These are phyloP conservation scores for Pulicaria dysenterica DNA, from an alignment of 129 eudicot species.

Conservation along the genomic window DNA sequence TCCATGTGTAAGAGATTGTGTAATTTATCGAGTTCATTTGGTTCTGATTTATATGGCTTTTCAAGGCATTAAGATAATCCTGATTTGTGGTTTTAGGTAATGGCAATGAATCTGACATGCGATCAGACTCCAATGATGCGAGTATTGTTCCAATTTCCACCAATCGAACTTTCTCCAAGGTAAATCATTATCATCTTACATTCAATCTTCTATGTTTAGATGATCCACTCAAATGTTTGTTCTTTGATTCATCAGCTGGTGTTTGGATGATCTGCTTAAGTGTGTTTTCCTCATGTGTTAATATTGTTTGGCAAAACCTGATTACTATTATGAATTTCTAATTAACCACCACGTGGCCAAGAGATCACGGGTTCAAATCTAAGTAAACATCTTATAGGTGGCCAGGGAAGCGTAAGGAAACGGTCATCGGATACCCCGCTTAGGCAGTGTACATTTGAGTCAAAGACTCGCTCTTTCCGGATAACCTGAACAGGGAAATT, in stretches of 20 bases:
- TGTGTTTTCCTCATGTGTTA: background rate
- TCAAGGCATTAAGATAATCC: background rate
- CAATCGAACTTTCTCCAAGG: constrained; percentile 60
- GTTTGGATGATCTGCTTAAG: background rate
- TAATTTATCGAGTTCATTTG: background rate
- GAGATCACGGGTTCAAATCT: too few relatives aligned
- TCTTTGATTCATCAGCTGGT: background rate
- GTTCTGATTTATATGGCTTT: background rate
- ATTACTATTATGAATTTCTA: background rate
- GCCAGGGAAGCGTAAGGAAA: too few relatives aligned
- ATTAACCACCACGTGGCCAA: too few relatives aligned
- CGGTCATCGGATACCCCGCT: too few relatives aligned
- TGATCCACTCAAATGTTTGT: background rate
- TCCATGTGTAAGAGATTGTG: constrained; percentile 48
- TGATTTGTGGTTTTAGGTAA: constrained; percentile 41
- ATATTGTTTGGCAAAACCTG: constrained; percentile 1
- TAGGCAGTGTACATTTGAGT: too few relatives aligned
- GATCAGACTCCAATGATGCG: constrained; percentile 42
- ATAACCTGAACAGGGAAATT: too few relatives aligned
- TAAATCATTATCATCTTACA: constrained; percentile 19
- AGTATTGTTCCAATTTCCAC: constrained; percentile 60
- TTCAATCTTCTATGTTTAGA: constrained; percentile 3
- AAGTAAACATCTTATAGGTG: too few relatives aligned
- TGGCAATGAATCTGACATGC: constrained; percentile 53
- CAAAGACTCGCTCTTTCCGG: too few relatives aligned